Evolutionary conservation across 2,329 filamentous ascomycete genomes (phyloP).

Genomic region (Neofusicoccum parvum): DNA sequence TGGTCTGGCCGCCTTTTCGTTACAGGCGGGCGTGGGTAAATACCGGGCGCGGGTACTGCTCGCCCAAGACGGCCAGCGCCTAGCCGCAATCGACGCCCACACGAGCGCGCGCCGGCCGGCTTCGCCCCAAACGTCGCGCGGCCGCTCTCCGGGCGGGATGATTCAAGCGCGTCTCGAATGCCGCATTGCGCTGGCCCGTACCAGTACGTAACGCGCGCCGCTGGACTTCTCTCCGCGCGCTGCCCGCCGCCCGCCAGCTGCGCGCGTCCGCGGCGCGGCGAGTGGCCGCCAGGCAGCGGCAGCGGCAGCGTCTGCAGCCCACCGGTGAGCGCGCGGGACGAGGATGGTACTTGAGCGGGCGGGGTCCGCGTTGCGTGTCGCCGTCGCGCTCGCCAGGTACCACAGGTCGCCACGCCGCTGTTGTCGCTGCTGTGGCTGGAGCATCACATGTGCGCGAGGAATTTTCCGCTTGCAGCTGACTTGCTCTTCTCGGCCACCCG

Average conservation of each 20-base stretch:
- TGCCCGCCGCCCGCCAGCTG: neutral
- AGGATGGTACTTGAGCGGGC: neutral
- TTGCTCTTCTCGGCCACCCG: slow-evolving; percentile 8
- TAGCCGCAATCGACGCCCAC: slow-evolving; percentile 5
- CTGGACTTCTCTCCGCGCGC: slow-evolving; percentile 16
- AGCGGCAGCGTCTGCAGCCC: neutral
- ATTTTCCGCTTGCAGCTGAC: slow-evolving; percentile 19
- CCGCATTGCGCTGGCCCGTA: neutral
- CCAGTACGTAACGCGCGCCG: slow-evolving; percentile 4
- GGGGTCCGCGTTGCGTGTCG: neutral
- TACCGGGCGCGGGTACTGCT: slow-evolving; percentile 11
- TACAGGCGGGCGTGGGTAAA: neutral
- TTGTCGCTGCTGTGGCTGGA: slow-evolving; percentile 10
- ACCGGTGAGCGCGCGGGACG: neutral
- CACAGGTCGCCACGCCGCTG: slow-evolving; percentile 14
- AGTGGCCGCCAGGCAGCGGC: neutral
- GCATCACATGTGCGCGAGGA: slow-evolving; percentile 20
- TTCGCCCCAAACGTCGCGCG: slow-evolving; percentile 16
- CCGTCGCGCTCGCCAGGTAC: neutral
- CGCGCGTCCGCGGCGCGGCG: neutral
- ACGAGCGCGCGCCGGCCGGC: neutral
- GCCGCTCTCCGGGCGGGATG: slow-evolving; percentile 7
- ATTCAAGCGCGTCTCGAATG: slow-evolving; percentile 18
- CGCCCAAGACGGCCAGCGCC: slow-evolving; percentile 2
- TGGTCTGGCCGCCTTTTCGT: slow-evolving; percentile 12